Base-by-base conservation (phyloP, 148 eudicot species). In the Vaccinium myrtillus region DNA sequence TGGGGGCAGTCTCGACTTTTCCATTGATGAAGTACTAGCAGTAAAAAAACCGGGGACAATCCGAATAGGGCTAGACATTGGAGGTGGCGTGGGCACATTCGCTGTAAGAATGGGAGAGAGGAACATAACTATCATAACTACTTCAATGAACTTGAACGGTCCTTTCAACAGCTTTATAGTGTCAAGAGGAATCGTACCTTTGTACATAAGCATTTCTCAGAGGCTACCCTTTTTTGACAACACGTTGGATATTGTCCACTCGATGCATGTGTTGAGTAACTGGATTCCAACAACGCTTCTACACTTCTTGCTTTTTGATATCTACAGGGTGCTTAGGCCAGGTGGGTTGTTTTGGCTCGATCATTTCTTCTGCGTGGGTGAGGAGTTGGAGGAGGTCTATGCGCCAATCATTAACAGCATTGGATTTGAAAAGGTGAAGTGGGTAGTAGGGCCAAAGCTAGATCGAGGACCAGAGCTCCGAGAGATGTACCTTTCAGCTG, bases 401-500 rank as follows among this genome's bases (percentile, higher is more conserved):
- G 79, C 18, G 32, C 93, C 91, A 3, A 50, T 89, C 61, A 77
- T 90, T 15, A 84, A 83, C 32, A 82, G 89, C 55, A 67, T 88
- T 23, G 90, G 93, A 39, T 91, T 89, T 78, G 83, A 56, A 11
- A 88, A 86, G 78, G 83, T 90, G 84, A 88, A 82, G 86, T 90
- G 93, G 91, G 87, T 78, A 23, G 87, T 83, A 27, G 91, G 90
- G 21, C 80, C 15, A 25, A 91, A 91, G 87, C 51, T 90, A 65
- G 93, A 90, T 80, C 78, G 88, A 27, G 93, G 93, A 18, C 53
- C 78, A 5, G 88, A 88, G 86, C 63, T 65, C 11, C 75, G 59
- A 65, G 93, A 91, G 87, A 80, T 83, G 90, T 90, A 90, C 85
- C 85, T 90, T 32, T 89, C 91, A 36, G 92, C 93, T 43, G 71